Percentiles rank a stretch among this genome's conserved stretches.
Evolutionary conservation across 202 grass and related monocot species (phyloP).

Genomic region (Schoenoplectus tabernaemontani): DNA sequence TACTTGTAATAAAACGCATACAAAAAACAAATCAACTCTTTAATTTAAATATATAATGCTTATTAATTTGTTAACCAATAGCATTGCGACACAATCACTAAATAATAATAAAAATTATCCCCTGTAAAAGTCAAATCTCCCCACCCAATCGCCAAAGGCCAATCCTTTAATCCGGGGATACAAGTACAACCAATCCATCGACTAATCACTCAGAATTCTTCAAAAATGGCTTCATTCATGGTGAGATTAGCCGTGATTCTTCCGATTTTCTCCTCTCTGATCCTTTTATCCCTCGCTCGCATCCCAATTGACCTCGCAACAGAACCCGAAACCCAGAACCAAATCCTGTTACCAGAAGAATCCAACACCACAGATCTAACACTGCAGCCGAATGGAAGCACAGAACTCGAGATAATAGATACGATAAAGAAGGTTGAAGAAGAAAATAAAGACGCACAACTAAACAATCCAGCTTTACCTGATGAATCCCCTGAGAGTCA

Average conservation of each 20-base stretch:
- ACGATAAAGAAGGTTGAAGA: neutral
- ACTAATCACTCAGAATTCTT: slow-evolving; percentile 3
- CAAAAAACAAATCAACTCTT: neutral
- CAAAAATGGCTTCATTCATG: neutral
- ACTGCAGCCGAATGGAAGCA: neutral
- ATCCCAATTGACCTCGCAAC: neutral
- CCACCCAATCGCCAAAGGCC: neutral
- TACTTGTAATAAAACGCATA: neutral
- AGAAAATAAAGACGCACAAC: neutral
- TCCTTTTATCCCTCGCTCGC: slow-evolving; percentile 1
- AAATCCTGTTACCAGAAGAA: slow-evolving; percentile 2
- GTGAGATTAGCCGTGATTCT: neutral
- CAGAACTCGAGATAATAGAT: slow-evolving; percentile 3
- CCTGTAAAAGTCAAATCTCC: neutral
- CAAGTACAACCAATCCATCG: neutral
- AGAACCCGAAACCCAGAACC: neutral
- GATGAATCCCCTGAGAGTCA: neutral
- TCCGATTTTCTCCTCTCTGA: neutral
- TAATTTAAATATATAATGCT: neutral
- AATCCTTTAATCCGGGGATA: neutral
- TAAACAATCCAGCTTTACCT: neutral
- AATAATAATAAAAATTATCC: neutral
- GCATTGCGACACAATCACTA: neutral
- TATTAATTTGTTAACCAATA: neutral
- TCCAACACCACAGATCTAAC: no score